Evolutionary conservation across 495 filamentous ascomycete genomes (phyloP), one percentile per base, ranked within the genome.

Genomic region (Podospora pseudopauciseta): DNA sequence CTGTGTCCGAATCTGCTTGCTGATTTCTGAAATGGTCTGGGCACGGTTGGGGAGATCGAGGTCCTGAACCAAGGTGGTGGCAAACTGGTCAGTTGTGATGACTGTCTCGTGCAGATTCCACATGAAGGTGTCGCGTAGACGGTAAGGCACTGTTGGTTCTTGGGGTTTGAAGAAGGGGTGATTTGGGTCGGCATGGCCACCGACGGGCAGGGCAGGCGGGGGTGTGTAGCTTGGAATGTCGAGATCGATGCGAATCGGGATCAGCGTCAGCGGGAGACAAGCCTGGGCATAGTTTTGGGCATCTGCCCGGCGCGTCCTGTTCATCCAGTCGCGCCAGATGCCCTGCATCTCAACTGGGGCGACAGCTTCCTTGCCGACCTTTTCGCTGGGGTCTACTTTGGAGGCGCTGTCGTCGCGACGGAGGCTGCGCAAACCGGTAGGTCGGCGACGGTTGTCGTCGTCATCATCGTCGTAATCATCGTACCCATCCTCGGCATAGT

Each of bases 41-140:
- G 83, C 82, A 0, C 87, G 83, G 60, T 90, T 88, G 7, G 96
- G 94, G 56, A 99, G 88, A 74, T 99, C 96, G 61, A 98, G 86
- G 76, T 99, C 95, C 70, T 96, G 92, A 34, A 96, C 93, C 68
- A 97, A 90, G n/a, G 83, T 86, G 66, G 89, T 85, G 4, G 95
- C 96, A 78, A 98, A 99, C 71, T 94, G 90, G 75, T 99, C 95
- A 4, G 95, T 96, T 0, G 95, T 99, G 13, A 94, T 90, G 34
- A 97, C 81, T 2, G 91, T 91, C 80, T 99, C 95, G 78, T 98
- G 93, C 11, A 99, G 84, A 75, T 99, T 99, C 95, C 95, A 99
- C 27, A 98, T 79, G 74, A 99, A 97, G 28, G 89, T 90, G 71
- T 99, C 95, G 77, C 96, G 93, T 44, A 99, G 83, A 60, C 94